phyloP scores from a whole-genome alignment of 2,329 filamentous ascomycete species.

The Fonsecaea multimorphosa region DNA sequence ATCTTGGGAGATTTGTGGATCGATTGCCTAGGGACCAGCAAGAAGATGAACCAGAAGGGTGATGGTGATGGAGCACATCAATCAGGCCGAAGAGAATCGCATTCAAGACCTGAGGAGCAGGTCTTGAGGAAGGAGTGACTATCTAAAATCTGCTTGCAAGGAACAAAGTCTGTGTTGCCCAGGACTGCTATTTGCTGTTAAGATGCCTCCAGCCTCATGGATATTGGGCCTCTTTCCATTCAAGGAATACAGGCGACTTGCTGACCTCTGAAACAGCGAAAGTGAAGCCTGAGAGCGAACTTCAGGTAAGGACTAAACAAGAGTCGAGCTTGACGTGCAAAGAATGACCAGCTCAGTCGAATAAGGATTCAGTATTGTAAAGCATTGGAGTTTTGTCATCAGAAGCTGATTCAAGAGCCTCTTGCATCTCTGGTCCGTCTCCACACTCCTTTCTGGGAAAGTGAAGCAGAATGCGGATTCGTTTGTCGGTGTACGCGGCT shows the following conservation, averaged over 20 bases:
- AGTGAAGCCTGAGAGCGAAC: not conserved
- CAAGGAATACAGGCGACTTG: not conserved
- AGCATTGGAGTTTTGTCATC: not conserved
- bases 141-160: conserved; percentile 15
- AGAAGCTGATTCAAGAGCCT: not conserved
- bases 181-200: not conserved
- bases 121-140: conserved; percentile 25
- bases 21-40: conserved; percentile 19
- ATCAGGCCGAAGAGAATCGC: conserved; percentile 7
- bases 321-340: conserved; percentile 26
- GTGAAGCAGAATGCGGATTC: not conserved
- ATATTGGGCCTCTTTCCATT: not conserved
- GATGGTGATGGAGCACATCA: not conserved
- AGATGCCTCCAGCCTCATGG: not conserved
- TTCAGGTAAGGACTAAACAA: conserved; percentile 5
- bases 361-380: conserved; percentile 3
- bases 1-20: conserved; percentile 38
- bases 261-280: not conserved
- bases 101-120: conserved; percentile 1
- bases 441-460: not conserved
- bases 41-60: not conserved
- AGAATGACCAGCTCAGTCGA: conserved; percentile 30
- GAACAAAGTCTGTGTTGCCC: conserved; percentile 6
- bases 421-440: not conserved
- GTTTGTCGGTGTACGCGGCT: not conserved